Base-by-base conservation (phyloP, 2,329 filamentous ascomycete species). In the Aspergillus fumigatus region DNA sequence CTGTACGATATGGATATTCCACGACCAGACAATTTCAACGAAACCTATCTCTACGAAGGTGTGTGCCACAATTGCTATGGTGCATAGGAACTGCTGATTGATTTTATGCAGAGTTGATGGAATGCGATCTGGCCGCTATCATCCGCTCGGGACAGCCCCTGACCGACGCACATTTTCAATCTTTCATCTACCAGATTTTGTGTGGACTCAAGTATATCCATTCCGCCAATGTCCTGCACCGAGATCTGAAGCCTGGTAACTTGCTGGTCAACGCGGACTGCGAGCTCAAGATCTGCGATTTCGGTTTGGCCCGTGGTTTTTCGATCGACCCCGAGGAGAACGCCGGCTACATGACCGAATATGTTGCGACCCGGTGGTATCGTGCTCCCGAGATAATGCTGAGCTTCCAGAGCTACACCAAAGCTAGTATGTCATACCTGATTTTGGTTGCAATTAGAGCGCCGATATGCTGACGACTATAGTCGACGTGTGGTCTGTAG, bases 1-100 rank as follows among this genome's bases (percentile, higher is more conserved):
- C 82, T 99, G 61, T 99, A 96, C 76, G 94, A 99, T 76, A 97
- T 99, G 94, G 94, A 99, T 73, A 97, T 99, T 73, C 94, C 94
- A 51, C 86, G 92, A 68, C 93, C 93, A 29, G 92, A 96, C 60
- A 96, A 94, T 80, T 99, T 97, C 82, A 99, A 99, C 77, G 94
- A 99, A 80, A 95, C 92, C 54, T 99, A 99, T 76, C 85, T 99
- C 59, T 99, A 99, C 72, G 94, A 99, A 81, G 94, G 94, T 95
- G 73, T 68, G 84, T 61, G 47, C 11, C 21, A 21, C n/a, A 43
- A 51, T 40, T 32, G 50, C 43, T 10, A 10, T 40, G 45, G 26
- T 27, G 27, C 10, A 25, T 23, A 19, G 48, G 14, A 23, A 27
- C 32, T 21, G 10, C 23, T 55, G 47, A 56, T 51, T 58, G 68